A percentile compares a stretch with the other conserved stretches of the same genome.
These are phyloP conservation scores for Nakaseomyces delphensis DNA, from an alignment of 1,139 yeast genomes.

Conservation along the genomic window DNA sequence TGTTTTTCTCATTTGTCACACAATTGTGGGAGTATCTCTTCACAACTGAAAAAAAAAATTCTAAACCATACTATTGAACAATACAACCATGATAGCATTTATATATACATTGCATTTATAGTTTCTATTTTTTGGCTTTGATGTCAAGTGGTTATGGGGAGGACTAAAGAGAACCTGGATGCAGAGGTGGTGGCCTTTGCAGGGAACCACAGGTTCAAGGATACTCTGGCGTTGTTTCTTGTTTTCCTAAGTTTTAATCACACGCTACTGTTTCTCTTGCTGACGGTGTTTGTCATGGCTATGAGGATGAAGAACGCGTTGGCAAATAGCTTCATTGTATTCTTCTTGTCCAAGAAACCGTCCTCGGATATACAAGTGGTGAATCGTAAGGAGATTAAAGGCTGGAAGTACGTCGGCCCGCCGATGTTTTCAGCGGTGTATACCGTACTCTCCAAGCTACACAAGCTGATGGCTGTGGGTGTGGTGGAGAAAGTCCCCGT, in stretches of 20 bases:
- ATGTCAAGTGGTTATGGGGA: too few relatives aligned
- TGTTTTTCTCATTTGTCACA: too few relatives aligned
- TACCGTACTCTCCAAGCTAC: not conserved
- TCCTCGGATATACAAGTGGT: conserved; percentile 15
- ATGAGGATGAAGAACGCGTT: conserved; percentile 22
- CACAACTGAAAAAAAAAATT: too few relatives aligned
- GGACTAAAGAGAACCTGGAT: conserved; percentile 2
- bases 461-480: not conserved
- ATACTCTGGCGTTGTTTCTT: conserved; percentile 27
- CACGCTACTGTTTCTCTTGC: conserved; percentile 20
- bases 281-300: conserved; percentile 23
- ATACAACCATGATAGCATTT: too few relatives aligned
- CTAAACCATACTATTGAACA: not conserved
- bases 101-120: too few relatives aligned
- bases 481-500: not conserved
- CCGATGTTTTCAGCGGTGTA: conserved; percentile 1
- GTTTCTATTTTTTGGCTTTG: too few relatives aligned
- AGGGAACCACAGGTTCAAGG: conserved; percentile 25
- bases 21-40: too few relatives aligned
- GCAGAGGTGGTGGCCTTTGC: conserved; percentile 12
- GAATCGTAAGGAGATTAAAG: not conserved
- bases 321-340: conserved; percentile 22
- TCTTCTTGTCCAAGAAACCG: conserved; percentile 24
- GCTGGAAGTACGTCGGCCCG: conserved; percentile 1
- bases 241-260: conserved; percentile 29